phyloP scores from a whole-genome alignment of 2,329 filamentous ascomycete species.

The Kalmusia sp. region DNA sequence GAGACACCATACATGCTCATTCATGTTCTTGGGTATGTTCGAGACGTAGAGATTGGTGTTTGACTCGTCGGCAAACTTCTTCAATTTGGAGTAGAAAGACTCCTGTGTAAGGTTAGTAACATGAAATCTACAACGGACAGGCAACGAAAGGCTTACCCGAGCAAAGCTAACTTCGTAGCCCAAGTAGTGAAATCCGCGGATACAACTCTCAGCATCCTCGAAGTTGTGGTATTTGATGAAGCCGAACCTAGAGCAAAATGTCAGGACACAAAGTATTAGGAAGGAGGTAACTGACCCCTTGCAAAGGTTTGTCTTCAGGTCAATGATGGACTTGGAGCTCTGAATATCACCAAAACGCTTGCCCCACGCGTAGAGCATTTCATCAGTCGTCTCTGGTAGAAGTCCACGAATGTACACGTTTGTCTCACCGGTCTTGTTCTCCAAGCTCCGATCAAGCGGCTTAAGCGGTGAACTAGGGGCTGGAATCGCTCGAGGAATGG shows the following conservation, averaged over 20 bases:
- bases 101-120: constrained; percentile 57
- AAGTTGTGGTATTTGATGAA: constrained; percentile 95
- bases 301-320: constrained; percentile 89
- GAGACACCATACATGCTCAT: constrained; percentile 74
- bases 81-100: constrained; percentile 97
- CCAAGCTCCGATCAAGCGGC: constrained; percentile 90
- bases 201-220: constrained; percentile 91
- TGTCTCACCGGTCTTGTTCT: constrained; percentile 93
- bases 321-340: constrained; percentile 98
- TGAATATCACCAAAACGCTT: constrained; percentile 91
- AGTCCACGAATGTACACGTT: constrained; percentile 99
- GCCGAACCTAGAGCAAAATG: constrained; percentile 72
- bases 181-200: constrained; percentile 90
- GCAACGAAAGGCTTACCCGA: constrained; percentile 65
- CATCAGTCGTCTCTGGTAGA: constrained; percentile 92
- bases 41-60: constrained; percentile 99
- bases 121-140: neutral
- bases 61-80: constrained; percentile 86
- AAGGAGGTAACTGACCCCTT: constrained; percentile 74
- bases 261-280: constrained; percentile 13
- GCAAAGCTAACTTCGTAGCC: constrained; percentile 99
- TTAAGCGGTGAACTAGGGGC: constrained; percentile 87
- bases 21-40: constrained; percentile 90
- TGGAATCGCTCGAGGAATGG: constrained; percentile 86
- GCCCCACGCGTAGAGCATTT: constrained; percentile 82